phyloP scores from a whole-genome alignment of 2,329 filamentous ascomycete genomes.

The Trichoderma sp. region DNA sequence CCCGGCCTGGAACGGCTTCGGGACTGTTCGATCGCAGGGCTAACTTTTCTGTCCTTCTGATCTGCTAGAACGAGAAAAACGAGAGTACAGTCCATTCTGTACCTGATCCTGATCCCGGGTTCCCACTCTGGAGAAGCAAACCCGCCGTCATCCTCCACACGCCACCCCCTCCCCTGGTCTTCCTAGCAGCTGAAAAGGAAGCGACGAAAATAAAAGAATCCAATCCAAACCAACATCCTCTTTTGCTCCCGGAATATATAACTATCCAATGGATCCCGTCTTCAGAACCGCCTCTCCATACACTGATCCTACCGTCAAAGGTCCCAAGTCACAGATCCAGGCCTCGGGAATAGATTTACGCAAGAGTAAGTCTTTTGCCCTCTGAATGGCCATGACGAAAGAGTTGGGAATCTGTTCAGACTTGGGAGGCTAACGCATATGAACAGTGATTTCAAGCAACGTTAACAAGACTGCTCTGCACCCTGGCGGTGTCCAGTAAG shows the following conservation, averaged over 20 bases:
- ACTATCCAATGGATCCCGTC: conserved; percentile 46
- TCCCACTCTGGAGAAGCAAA: neutral
- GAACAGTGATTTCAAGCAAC: conserved; percentile 52
- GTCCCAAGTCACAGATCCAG: conserved; percentile 43
- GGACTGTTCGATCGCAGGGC: conserved; percentile 22
- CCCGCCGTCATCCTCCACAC: conserved; percentile 14
- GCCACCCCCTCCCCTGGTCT: conserved; percentile 10
- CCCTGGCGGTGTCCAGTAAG: conserved; percentile 86
- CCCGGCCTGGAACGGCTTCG: conserved; percentile 14
- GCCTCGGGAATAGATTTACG: conserved; percentile 42
- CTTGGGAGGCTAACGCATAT: conserved; percentile 24
- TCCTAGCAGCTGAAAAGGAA: conserved; percentile 22
- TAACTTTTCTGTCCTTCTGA: conserved; percentile 13
- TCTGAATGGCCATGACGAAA: neutral
- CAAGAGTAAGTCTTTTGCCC: conserved; percentile 43
- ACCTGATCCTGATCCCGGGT: conserved; percentile 24
- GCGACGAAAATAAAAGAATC: neutral
- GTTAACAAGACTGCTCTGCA: conserved; percentile 93
- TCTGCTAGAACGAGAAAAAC: neutral
- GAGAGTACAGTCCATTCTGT: conserved; percentile 21
- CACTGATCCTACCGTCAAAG: conserved; percentile 43
- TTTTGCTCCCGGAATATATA: conserved; percentile 38
- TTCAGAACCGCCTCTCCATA: conserved; percentile 43
- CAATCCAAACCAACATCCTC: conserved; percentile 19
- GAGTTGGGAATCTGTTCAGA: conserved; percentile 3